Base-by-base conservation (phyloP, 1,139 yeast species). In the Debaryomyces robertsiae region DNA sequence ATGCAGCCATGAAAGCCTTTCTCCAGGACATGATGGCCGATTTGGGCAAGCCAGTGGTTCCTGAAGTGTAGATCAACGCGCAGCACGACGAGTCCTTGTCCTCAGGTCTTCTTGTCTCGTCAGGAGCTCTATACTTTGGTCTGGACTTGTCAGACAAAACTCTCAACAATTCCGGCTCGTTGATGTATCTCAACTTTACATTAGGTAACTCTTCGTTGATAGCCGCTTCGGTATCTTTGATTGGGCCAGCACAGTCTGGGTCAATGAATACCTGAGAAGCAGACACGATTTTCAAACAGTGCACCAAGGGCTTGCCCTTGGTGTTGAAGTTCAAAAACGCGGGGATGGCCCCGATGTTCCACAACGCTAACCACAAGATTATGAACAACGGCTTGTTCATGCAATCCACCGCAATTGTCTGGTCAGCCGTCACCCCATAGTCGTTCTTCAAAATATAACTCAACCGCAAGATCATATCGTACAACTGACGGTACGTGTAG, bases 1-100 rank as follows among this genome's bases (percentile, higher is more conserved):
- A 65, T 1, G 89, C 71, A 0, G 96, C 95, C 69, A 85, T 70
- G 47, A 72, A 73, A 3, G 85, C 77, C 62, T 90, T 91, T 53
- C 89, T 75, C 96, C 97, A 90, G 3, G 95, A 84, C 82, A 91
- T 84, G 46, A 88, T 84, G 3, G 96, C 98, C 3, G 97, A 88
- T 63, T 93, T 93, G 10, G 98, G 98, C 48, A 90, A 66, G 0
- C 98, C 98, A 0, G 98, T 89, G 7, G 98, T 91, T 33, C 98
- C 98, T 0, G 95, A 86, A 1, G 98, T 93, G 60, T 84, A 91
- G 43, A 93, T 87, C 53, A 88, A 73, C 46, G 84, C 76, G 27
- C 88, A 82, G 9, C 93, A 77, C 43, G 80, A 79, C 51, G 71
- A 77, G 56, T 82, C 87, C 6, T 68, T 60, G 44, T 79, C 80